These are phyloP conservation scores for Lactarius akahatsu DNA, from an alignment of 768 basidiomycete genomes.

Conservation along the genomic window DNA sequence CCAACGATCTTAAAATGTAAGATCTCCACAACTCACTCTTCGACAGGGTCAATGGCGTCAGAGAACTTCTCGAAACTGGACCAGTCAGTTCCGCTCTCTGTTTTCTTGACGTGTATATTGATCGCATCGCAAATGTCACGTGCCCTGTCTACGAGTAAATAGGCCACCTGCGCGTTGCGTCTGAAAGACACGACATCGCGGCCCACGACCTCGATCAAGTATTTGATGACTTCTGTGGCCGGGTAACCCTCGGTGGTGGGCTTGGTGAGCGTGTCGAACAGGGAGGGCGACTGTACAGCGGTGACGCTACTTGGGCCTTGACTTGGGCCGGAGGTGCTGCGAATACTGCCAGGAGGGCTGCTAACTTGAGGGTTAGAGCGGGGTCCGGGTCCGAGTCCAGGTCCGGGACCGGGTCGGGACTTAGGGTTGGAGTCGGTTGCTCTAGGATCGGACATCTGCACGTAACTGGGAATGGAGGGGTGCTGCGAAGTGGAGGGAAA, in stretches of 20 bases:
- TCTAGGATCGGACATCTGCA: not conserved
- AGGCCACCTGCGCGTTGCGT: slow-evolving; percentile 30
- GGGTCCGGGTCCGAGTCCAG: not conserved
- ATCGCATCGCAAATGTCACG: slow-evolving; percentile 29
- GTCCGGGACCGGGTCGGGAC: not conserved
- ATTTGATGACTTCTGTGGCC: slow-evolving; percentile 28
- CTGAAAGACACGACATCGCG: slow-evolving; percentile 24
- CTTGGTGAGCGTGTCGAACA: not conserved
- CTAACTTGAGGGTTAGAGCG: not conserved
- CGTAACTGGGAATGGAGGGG: slow-evolving; percentile 1
- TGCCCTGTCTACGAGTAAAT: slow-evolving; percentile 27
- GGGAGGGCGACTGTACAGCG: not conserved
- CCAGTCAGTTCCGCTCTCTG: slow-evolving; percentile 25
- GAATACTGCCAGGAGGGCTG: not conserved
- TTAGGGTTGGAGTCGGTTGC: not conserved
- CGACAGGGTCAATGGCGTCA: slow-evolving; percentile 30
- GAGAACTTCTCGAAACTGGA: slow-evolving; percentile 27
- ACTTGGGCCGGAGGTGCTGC: not conserved
- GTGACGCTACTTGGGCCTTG: slow-evolving; percentile 3
- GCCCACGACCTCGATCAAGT: slow-evolving; percentile 24
- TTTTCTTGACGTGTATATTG: slow-evolving; percentile 23
- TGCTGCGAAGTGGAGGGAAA: not conserved
- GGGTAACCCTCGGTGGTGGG: slow-evolving; percentile 15
- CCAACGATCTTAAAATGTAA: not conserved
- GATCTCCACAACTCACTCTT: slow-evolving; percentile 18